A percentile compares a stretch with the other conserved stretches of the same genome.
Conservation (phyloP, 805 yeast species). For the Saccharomycopsis babjevae region DNA sequence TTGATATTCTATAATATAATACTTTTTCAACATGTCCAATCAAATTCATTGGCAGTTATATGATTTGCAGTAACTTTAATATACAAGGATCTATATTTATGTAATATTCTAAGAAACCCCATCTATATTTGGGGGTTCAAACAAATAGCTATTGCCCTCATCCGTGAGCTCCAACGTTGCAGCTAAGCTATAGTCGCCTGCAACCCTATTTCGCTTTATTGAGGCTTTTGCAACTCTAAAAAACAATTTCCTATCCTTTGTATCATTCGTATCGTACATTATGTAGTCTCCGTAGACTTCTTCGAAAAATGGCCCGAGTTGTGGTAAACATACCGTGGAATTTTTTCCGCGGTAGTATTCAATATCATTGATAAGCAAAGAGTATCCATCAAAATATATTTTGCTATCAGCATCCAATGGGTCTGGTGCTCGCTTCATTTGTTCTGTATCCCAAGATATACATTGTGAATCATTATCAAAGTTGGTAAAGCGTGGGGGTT, state of each 20-base stretch:
- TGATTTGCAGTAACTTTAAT: too few species aligned
- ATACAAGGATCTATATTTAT: too few species aligned
- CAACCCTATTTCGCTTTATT: constrained; percentile 27
- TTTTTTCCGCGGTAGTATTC: constrained; percentile 58
- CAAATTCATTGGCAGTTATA: too few species aligned
- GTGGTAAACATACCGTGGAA: constrained; percentile 33
- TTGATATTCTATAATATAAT: too few species aligned
- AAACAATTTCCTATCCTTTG: constrained; percentile 32
- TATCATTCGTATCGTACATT: background rate
- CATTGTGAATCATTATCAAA: constrained; percentile 26
- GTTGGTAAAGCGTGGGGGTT: constrained; percentile 21
- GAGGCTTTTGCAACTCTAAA: constrained; percentile 48
- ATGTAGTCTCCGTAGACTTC: constrained; percentile 3
- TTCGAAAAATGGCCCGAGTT: constrained; percentile 26
- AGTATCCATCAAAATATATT: constrained; percentile 36
- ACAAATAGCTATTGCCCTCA: background rate
- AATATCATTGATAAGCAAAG: constrained; percentile 68
- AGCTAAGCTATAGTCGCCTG: constrained; percentile 61
- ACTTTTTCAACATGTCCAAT: too few species aligned
- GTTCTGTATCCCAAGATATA: constrained; percentile 29
- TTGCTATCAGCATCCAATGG: background rate
- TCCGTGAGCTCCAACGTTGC: constrained; percentile 25
- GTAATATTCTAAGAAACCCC: background rate
- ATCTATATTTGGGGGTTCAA: background rate
- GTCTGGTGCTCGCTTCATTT: too few species aligned